These are phyloP conservation scores for Ascoidea rubescens DNA, from an alignment of 805 yeast species.

Conservation along the genomic window DNA sequence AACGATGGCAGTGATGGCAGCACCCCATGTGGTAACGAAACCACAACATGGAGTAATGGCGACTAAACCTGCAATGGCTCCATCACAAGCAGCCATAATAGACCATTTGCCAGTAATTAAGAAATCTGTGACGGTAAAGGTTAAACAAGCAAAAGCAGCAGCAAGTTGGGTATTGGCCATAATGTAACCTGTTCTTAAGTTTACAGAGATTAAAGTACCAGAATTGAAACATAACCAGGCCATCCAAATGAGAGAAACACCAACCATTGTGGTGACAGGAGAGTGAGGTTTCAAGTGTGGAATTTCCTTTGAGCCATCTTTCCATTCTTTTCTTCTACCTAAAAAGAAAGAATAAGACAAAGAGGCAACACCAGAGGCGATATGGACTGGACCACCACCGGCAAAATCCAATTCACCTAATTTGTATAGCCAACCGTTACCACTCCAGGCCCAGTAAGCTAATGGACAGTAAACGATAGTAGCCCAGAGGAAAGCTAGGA, in stretches of 20 bases:
- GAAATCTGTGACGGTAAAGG: conserved; percentile 87
- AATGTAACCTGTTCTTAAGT: conserved; percentile 74
- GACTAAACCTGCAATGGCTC: conserved; percentile 87
- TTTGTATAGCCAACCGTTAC: conserved; percentile 83
- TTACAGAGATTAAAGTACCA: conserved; percentile 73
- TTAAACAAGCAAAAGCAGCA: conserved; percentile 80
- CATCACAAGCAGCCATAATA: conserved; percentile 90
- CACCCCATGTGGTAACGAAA: conserved; percentile 80
- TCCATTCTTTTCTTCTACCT: conserved; percentile 63
- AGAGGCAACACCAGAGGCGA: conserved; percentile 82
- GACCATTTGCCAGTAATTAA: conserved; percentile 85
- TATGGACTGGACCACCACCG: conserved; percentile 97
- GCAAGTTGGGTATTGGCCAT: conserved; percentile 84
- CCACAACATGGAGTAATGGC: conserved; percentile 97
- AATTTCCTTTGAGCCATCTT: conserved; percentile 36
- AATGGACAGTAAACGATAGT: conserved; percentile 89
- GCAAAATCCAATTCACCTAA: conserved; percentile 96
- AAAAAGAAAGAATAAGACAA: conserved; percentile 71
- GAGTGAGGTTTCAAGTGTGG: not conserved
- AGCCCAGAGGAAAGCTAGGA: conserved; percentile 77
- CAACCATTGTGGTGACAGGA: not conserved
- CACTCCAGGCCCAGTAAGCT: conserved; percentile 93
- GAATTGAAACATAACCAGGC: conserved; percentile 98
- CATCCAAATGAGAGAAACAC: conserved; percentile 50
- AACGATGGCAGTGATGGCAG: conserved; percentile 69